Percentiles rank a stretch among this genome's conserved stretches.
Conservation (phyloP, 352 stramenopile genomes). For the Paralagenidium karlingii region DNA sequence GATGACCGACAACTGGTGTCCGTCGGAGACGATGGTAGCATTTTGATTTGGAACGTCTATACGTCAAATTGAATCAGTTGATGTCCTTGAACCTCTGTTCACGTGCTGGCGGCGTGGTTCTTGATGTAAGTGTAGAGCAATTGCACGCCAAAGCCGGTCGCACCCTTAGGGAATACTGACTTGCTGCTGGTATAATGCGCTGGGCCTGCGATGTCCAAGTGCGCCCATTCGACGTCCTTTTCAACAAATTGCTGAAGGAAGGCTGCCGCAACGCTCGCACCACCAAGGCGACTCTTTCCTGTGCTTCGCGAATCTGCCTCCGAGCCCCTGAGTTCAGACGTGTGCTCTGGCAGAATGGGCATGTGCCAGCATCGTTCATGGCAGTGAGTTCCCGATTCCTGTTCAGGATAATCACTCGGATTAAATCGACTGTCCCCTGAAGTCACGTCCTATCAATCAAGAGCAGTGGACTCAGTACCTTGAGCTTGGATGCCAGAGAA, state of each 20-base stretch:
- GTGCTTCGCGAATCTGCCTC: conserved; percentile 76
- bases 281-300: conserved; percentile 61
- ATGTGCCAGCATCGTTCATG: conserved; percentile 84
- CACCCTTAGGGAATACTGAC: conserved; percentile 78
- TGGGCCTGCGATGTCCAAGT: conserved; percentile 81
- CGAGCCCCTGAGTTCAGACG: conserved; percentile 59
- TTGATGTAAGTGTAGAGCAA: conserved; percentile 79
- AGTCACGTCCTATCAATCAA: background rate
- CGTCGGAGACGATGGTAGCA: conserved; percentile 83
- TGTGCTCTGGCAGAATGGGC: conserved; percentile 80
- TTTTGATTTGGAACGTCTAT: conserved; percentile 91
- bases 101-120: conserved; percentile 30
- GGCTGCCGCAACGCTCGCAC: conserved; percentile 71
- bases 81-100: no score
- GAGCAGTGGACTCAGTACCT: conserved; percentile 7
- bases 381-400: conserved; percentile 37
- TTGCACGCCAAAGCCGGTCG: conserved; percentile 82
- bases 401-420: background rate
- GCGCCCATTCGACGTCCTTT: conserved; percentile 76
- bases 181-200: conserved; percentile 71
- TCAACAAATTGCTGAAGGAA: conserved; percentile 86
- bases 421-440: background rate
- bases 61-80: no score
- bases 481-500: conserved; percentile 51
- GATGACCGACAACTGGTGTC: conserved; percentile 88